phyloP scores from a whole-genome alignment of 129 eudicot species.

The Ambrosia artemisiifolia region DNA sequence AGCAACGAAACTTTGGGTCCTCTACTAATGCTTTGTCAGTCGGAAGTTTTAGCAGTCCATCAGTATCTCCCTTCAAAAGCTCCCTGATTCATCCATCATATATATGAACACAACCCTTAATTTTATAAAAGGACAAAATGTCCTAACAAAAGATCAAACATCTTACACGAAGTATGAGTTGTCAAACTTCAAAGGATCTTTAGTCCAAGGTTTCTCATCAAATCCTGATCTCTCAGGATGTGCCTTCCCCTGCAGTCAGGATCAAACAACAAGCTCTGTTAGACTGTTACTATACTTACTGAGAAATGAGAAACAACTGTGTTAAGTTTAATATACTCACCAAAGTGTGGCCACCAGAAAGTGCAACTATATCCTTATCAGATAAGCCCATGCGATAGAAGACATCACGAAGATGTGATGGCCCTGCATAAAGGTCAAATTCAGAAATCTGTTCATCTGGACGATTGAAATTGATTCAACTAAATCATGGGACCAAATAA shows the following conservation, averaged over 20 bases:
- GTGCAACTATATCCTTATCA: constrained; percentile 90
- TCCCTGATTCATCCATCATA: constrained; percentile 46
- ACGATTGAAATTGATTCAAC: constrained; percentile 1
- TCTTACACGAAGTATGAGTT: constrained; percentile 91
- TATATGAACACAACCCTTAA: neutral
- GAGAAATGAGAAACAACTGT: neutral
- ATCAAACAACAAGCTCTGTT: neutral
- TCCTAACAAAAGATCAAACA: neutral
- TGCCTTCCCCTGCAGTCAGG: constrained; percentile 67
- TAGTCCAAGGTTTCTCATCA: constrained; percentile 90
- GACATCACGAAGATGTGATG: constrained; percentile 77
- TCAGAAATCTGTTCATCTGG: neutral
- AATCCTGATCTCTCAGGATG: constrained; percentile 94
- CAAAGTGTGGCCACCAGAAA: constrained; percentile 95
- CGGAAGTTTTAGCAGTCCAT: constrained; percentile 63
- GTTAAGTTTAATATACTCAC: constrained; percentile 29
- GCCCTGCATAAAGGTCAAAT: constrained; percentile 39
- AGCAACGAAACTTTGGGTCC: constrained; percentile 60
- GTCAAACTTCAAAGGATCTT: constrained; percentile 83
- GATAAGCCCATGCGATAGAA: constrained; percentile 90
- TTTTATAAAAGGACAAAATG: neutral
- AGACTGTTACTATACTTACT: neutral
- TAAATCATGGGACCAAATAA: constrained; percentile 17
- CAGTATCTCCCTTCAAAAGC: constrained; percentile 61
- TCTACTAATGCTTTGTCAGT: constrained; percentile 74